phyloP scores from a whole-genome alignment of 352 stramenopile species.

The Globisporangium viniferum region DNA sequence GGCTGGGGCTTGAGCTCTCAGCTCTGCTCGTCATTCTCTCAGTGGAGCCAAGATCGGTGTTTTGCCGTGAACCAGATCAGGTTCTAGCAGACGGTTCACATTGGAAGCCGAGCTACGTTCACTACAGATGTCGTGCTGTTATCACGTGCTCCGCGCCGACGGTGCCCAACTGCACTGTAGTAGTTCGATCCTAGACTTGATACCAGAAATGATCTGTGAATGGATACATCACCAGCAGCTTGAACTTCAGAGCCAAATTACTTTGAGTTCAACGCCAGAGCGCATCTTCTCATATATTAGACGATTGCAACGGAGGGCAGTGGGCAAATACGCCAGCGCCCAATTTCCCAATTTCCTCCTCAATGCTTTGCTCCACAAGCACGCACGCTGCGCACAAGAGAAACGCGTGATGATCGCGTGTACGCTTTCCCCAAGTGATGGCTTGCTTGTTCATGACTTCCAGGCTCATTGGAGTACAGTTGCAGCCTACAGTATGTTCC shows the following conservation, averaged over 20 bases:
- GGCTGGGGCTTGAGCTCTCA: too few species aligned
- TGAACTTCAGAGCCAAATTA: neutral
- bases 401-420: neutral
- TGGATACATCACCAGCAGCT: neutral
- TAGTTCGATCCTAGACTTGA: neutral
- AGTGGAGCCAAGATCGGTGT: neutral
- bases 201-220: neutral
- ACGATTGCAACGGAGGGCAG: too few species aligned
- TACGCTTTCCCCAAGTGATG: too few species aligned
- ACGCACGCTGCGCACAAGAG: neutral
- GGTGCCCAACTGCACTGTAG: too few species aligned
- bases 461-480: too few species aligned
- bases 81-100: neutral
- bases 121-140: too few species aligned
- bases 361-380: neutral
- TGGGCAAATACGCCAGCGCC: too few species aligned
- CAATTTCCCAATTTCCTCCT: too few species aligned
- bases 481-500: too few species aligned
- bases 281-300: neutral
- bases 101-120: too few species aligned
- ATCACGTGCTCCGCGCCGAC: neutral
- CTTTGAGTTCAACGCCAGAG: neutral
- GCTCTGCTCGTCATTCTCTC: neutral
- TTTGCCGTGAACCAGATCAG: neutral
- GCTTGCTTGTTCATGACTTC: too few species aligned